Base-by-base conservation (phyloP, 257 asterid species). In the Solanum etuberosum region DNA sequence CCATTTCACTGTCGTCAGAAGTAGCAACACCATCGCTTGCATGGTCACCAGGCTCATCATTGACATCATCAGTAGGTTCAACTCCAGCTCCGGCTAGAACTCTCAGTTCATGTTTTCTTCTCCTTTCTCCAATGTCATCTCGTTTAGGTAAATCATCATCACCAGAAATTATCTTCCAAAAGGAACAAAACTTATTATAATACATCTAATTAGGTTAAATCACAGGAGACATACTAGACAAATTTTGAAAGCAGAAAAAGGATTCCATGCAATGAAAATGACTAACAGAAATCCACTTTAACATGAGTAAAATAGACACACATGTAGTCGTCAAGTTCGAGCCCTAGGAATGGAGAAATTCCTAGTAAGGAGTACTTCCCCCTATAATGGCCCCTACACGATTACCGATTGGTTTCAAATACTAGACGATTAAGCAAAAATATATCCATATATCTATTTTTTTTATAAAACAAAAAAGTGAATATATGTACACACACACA, bases 111-210 rank as follows among this genome's bases (percentile, higher is more conserved):
- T 94, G 93, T 90, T 95, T 95, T 90, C 99, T 93, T 86, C 99
- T 91, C 90, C 99, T 92, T 92, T 95, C 99, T 86, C 99, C 99
- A 90, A 97, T 93, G 92, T 97, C 99, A 93, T 95, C 98, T 70
- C 98, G 93, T 88, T 88, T 92, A 34, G 98, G 99, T 86, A 97
- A 32, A 92, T 97, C 99, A 80, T 96, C 99, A 86, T 94, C 99
- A 86, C 99, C 99, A 84, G 96, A 93, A 80, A 91, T 90, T 83
- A 90, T 92, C 98, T 97, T 86, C 65, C 84, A 90, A 85, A 85
- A 76, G n/a, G n/a, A 42, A 48, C 46, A 88, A 61, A 38, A 54
- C 57, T 86, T 40, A 9, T 82, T 8, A 86, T 78, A 31, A 37
- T 80, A 10, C 86, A 85, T 82, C 88, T 67, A 25, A 46, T 73